phyloP scores from a whole-genome alignment of 129 eudicot species.

The Daucus carota region DH1_v3.0 NC_030385.2:37326501-37327000 shows the following conservation, averaged over 20 bases:
- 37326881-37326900: slow-evolving; percentile 87
- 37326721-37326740: slow-evolving; percentile 78
- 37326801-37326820: not conserved
- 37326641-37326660: not conserved
- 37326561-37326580: not conserved
- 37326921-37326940: slow-evolving; percentile 32
- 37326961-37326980: not conserved
- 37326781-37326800: not conserved
- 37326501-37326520: not conserved
- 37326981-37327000: not conserved
- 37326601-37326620: not conserved
- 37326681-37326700: slow-evolving; percentile 18
- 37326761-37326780: slow-evolving; percentile 66
- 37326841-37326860: not conserved
- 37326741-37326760: slow-evolving; percentile 88
- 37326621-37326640: not conserved
- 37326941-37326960: not conserved
- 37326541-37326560: not conserved
- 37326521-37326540: not conserved
- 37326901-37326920: slow-evolving; percentile 53
- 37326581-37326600: not conserved
- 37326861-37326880: slow-evolving; percentile 42
- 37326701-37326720: slow-evolving; percentile 77
- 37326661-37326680: not conserved
- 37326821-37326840: not conserved